Conservation (phyloP, 495 filamentous ascomycete genomes). For the Aspergillus campestris region DNA sequence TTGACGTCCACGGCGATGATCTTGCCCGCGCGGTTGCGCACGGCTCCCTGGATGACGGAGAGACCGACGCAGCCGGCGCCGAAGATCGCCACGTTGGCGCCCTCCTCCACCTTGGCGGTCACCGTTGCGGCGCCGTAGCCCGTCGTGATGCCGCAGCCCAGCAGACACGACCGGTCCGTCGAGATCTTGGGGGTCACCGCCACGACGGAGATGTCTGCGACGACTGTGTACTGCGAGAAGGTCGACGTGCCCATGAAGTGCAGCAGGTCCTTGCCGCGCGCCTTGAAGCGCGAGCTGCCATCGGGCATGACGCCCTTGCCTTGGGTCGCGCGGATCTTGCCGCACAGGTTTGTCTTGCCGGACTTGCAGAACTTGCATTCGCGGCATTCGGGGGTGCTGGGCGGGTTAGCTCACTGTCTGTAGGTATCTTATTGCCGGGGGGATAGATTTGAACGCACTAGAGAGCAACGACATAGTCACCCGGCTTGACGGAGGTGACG, state of each 20-base stretch:
- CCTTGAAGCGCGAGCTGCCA: constrained; percentile 89
- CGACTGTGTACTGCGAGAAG: constrained; percentile 97
- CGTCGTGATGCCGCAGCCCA: constrained; percentile 97
- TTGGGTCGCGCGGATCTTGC: constrained; percentile 97
- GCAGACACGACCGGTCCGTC: constrained; percentile 90
- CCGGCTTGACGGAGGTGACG: constrained; percentile 82
- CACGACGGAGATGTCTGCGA: constrained; percentile 96
- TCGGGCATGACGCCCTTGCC: constrained; percentile 96
- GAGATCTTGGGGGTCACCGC: constrained; percentile 84
- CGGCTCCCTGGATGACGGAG: constrained; percentile 88
- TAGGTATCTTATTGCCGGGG: too few species aligned
- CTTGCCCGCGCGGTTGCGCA: constrained; percentile 74
- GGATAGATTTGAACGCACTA: too few species aligned
- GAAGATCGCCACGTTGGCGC: constrained; percentile 86
- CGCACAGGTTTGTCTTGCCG: constrained; percentile 98
- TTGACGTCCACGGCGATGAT: constrained; percentile 98
- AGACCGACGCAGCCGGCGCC: constrained; percentile 94
- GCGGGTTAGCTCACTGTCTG: too few species aligned
- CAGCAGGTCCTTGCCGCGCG: constrained; percentile 85
- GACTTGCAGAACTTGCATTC: constrained; percentile 99
- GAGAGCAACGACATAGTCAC: constrained; percentile 79
- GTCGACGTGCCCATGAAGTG: constrained; percentile 99
- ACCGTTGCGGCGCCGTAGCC: constrained; percentile 94
- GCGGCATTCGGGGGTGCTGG: constrained; percentile 86
- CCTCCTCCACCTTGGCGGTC: constrained; percentile 84